Conservation (phyloP, 2,329 filamentous ascomycete species). For the Drechslera avenae region DNA sequence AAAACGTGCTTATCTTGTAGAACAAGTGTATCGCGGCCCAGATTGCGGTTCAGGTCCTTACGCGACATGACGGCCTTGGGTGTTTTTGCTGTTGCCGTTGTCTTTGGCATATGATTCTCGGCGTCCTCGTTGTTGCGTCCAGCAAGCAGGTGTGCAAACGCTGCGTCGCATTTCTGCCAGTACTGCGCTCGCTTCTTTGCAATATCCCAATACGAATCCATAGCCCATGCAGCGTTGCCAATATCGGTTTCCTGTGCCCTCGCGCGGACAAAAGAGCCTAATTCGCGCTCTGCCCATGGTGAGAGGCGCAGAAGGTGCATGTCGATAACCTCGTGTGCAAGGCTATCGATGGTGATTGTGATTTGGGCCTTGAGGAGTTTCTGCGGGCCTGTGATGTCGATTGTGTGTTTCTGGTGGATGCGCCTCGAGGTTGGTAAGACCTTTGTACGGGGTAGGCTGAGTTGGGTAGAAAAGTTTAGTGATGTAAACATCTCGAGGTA, state of each 20-base stretch:
- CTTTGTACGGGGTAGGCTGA: conserved; percentile 40
- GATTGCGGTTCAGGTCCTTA: conserved; percentile 57
- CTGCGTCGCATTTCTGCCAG: conserved; percentile 62
- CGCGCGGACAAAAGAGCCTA: conserved; percentile 59
- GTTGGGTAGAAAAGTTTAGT: conserved; percentile 64
- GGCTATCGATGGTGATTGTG: conserved; percentile 59
- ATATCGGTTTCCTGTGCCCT: conserved; percentile 58
- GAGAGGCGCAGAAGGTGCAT: conserved; percentile 63
- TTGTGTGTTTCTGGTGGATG: conserved; percentile 53
- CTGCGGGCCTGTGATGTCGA: conserved; percentile 57
- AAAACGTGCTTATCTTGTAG: conserved; percentile 48
- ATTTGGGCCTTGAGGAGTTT: conserved; percentile 65
- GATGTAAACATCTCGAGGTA: conserved; percentile 75
- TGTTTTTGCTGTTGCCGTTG: conserved; percentile 11
- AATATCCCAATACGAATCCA: conserved; percentile 70
- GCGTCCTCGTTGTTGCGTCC: conserved; percentile 19
- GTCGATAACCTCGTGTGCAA: conserved; percentile 55
- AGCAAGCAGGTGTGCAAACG: conserved; percentile 48
- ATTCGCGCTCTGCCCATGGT: conserved; percentile 62
- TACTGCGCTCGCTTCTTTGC: conserved; percentile 65
- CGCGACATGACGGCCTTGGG: conserved; percentile 29
- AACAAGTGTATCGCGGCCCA: conserved; percentile 38
- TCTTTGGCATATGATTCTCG: conserved; percentile 25
- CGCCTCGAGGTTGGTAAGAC: conserved; percentile 16
- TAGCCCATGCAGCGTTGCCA: conserved; percentile 67